phyloP scores from a whole-genome alignment of 352 stramenopile species.

The Phytophthora citricola region DNA sequence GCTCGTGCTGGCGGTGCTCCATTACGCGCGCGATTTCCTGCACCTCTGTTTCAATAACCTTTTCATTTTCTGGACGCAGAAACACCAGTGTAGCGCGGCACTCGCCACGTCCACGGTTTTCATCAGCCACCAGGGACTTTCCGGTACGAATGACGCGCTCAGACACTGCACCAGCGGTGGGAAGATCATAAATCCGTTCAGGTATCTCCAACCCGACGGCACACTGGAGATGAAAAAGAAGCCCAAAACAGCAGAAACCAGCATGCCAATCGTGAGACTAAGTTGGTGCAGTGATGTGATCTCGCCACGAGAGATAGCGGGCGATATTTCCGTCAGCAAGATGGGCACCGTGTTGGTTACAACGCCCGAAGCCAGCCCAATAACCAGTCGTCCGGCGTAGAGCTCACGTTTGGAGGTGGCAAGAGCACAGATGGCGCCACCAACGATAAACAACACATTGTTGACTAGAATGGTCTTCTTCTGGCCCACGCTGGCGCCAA shows the following conservation, averaged over 20 bases:
- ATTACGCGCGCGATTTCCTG: constrained; percentile 68
- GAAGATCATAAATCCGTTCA: constrained; percentile 78
- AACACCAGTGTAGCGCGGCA: constrained; percentile 46
- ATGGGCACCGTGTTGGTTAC: constrained; percentile 87
- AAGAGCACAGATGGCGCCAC: constrained; percentile 60
- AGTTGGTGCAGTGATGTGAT: constrained; percentile 92
- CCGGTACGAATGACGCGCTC: constrained; percentile 66
- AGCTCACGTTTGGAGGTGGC: constrained; percentile 66
- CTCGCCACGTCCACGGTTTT: constrained; percentile 63
- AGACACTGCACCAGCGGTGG: constrained; percentile 70
- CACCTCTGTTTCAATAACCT: constrained; percentile 66
- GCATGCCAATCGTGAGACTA: constrained; percentile 88
- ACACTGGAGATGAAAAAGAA: constrained; percentile 83
- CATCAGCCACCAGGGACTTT: constrained; percentile 92
- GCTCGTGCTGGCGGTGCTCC: constrained; percentile 56
- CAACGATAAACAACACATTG: constrained; percentile 76
- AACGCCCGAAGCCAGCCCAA: constrained; percentile 75
- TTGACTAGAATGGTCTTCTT: constrained; percentile 76
- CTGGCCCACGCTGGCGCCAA: constrained; percentile 65
- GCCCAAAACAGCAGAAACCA: constrained; percentile 76
- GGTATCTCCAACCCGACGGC: constrained; percentile 83
- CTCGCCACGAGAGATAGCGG: constrained; percentile 57
- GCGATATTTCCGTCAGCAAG: constrained; percentile 86
- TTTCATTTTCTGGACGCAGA: constrained; percentile 41
- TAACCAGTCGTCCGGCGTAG: constrained; percentile 65